These are phyloP conservation scores for Lachnellula occidentalis DNA, from an alignment of 2,329 filamentous ascomycete species.

Conservation along the genomic window DNA sequence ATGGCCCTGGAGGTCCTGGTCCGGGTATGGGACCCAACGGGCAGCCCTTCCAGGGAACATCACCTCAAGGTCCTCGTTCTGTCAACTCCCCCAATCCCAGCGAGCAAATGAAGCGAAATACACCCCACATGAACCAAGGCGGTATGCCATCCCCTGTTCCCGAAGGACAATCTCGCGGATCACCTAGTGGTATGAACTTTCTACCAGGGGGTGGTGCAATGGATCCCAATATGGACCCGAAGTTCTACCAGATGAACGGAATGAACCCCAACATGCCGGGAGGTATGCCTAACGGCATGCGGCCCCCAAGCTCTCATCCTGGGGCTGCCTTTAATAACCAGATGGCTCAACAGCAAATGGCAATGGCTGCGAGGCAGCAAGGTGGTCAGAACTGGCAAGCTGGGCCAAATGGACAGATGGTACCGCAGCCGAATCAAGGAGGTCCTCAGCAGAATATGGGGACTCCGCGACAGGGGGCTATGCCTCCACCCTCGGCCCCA, in stretches of 20 bases:
- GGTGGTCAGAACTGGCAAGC: slow-evolving; percentile 31
- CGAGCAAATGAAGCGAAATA: slow-evolving; percentile 75
- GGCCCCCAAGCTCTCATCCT: slow-evolving; percentile 64
- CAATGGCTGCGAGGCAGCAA: slow-evolving; percentile 48
- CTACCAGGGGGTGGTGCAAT: slow-evolving; percentile 50
- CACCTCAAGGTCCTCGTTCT: slow-evolving; percentile 59
- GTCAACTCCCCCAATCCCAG: slow-evolving; percentile 71
- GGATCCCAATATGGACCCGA: slow-evolving; percentile 54
- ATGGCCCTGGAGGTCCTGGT: slow-evolving; percentile 49
- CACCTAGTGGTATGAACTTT: slow-evolving; percentile 60
- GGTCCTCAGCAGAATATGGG: slow-evolving; percentile 38
- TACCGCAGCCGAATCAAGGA: slow-evolving; percentile 41
- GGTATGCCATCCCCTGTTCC: slow-evolving; percentile 67
- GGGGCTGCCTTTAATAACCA: slow-evolving; percentile 42
- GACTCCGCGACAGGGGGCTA: slow-evolving; percentile 66
- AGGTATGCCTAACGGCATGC: slow-evolving; percentile 60
- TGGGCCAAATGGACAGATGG: slow-evolving; percentile 37
- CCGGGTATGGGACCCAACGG: slow-evolving; percentile 47
- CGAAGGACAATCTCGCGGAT: slow-evolving; percentile 63
- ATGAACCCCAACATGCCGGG: slow-evolving; percentile 49
- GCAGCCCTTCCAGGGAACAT: slow-evolving; percentile 62
- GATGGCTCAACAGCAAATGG: slow-evolving; percentile 45
- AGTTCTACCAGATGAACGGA: slow-evolving; percentile 53
- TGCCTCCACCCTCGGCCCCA: slow-evolving; percentile 62
- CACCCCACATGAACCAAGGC: slow-evolving; percentile 65